A percentile compares a stretch with the other conserved stretches of the same genome.
phyloP scores from a whole-genome alignment of 371 early-diverging fungal genomes.

The Mycotypha africana region DNA sequence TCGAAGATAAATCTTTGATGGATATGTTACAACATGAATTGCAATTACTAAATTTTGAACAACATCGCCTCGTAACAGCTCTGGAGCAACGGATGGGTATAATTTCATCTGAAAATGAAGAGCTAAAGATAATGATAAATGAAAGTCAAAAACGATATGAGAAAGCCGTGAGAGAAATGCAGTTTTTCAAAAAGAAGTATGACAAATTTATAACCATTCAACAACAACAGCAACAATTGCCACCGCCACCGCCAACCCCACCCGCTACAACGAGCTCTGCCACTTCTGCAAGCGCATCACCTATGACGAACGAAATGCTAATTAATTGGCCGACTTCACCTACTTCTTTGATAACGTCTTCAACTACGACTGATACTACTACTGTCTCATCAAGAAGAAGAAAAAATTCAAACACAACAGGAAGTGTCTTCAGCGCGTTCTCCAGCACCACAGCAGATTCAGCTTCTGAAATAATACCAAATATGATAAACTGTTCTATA shows the following conservation, averaged over 20 bases:
- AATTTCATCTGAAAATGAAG: conserved; percentile 27
- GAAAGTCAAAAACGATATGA: conserved; percentile 39
- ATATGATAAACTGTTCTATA: conserved; percentile 6
- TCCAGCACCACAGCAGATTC: too few relatives aligned
- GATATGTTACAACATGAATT: too few relatives aligned
- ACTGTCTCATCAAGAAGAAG: not conserved
- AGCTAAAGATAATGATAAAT: conserved; percentile 15
- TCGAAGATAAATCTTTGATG: too few relatives aligned
- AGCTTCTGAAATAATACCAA: conserved; percentile 17
- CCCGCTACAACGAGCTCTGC: not conserved
- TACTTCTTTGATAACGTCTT: not conserved
- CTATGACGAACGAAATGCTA: not conserved
- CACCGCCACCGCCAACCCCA: not conserved
- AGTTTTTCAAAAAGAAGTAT: conserved; percentile 37
- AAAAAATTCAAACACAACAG: conserved; percentile 11
- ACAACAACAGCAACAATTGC: not conserved
- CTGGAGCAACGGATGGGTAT: too few relatives aligned
- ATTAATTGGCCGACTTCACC: conserved; percentile 1
- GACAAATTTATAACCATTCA: conserved; percentile 9
- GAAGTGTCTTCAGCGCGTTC: conserved; percentile 14
- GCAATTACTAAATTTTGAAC: too few relatives aligned
- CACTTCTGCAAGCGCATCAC: not conserved
- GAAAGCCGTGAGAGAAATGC: conserved; percentile 46
- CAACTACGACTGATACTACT: not conserved
- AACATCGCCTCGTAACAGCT: too few relatives aligned